Base-by-base conservation (phyloP, 352 stramenopile genomes). In the Phytophthora pistaciae region DNA sequence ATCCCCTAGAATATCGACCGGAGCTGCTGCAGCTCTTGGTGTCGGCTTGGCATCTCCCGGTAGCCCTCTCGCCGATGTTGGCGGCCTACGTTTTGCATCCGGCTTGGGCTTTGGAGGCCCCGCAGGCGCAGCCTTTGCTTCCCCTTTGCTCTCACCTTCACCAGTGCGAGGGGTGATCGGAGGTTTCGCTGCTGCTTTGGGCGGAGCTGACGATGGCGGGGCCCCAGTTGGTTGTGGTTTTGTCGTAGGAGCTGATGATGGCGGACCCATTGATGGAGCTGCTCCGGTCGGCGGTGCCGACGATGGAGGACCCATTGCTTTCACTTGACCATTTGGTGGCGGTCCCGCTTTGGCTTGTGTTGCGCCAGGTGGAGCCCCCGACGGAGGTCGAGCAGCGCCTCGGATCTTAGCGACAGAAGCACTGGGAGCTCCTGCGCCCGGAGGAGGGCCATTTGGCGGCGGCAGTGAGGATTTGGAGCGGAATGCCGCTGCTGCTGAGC, bases 321-420 rank as follows among this genome's bases (percentile, higher is more conserved):
- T 55, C 21, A 21, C 48, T 31, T 55, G 48, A 7, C 48, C 48
- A 31, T 31, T 31, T 31, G 48, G 48, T n/a, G 48, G 48, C 6
- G 48, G 48, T 4, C 48, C 21, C 9, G 21, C 48, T 31, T 79
- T 83, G 7, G 65, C 64, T 53, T 82, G 77, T 38, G 68, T 67
- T 42, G 64, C 68, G 25, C 63, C 64, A 0, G 78, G 79, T 29
- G 80, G 84, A 14, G 84, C 64, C 21, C 74, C 82, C 10, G 82
- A 84, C 23, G 84, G 80, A 5, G 66, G 66, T 33, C 83, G 81
- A 5, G 74, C 83, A 14, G 85, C 83, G 10, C 82, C 79, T 73
- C 85, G 88, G 53, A 95, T 90, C 72, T 95, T 95, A 6, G 85
- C 83, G 0, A 95, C 85, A 0, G 85, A 92, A 20, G 85, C 75